Conservation (phyloP, 73 alveolate species). For the Stentor coeruleus region DNA sequence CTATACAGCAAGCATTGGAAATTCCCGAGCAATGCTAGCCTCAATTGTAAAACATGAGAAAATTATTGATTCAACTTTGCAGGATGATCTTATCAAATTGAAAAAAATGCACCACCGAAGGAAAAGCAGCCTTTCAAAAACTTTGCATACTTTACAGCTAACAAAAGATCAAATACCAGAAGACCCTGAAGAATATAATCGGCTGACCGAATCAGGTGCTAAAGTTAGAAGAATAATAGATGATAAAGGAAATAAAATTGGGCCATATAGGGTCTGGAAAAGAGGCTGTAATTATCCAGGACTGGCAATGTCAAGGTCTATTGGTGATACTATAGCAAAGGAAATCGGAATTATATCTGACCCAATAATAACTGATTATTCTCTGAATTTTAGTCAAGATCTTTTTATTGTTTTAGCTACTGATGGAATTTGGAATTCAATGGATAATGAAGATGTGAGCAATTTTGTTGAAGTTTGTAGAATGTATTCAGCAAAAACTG, state of each 20-base stretch:
- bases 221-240: conserved; percentile 31
- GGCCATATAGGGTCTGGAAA: conserved; percentile 84
- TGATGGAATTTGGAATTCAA: too few relatives aligned
- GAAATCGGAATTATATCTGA: conserved; percentile 23
- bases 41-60: neutral
- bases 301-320: conserved; percentile 33
- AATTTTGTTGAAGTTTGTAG: too few relatives aligned
- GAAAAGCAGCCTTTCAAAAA: conserved; percentile 20
- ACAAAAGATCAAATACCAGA: conserved; percentile 27
- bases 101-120: neutral
- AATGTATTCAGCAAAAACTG: too few relatives aligned
- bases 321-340: conserved; percentile 27
- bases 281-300: conserved; percentile 42
- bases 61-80: neutral
- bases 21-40: conserved; percentile 47
- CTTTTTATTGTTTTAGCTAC: too few relatives aligned
- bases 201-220: neutral
- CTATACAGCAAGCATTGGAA: conserved; percentile 18
- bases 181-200: neutral
- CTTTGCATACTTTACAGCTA: conserved; percentile 29
- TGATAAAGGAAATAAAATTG: conserved; percentile 57
- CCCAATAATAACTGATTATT: conserved; percentile 36
- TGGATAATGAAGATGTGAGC: too few relatives aligned
- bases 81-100: neutral
- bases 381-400: too few relatives aligned